Evolutionary conservation across 83 land plant species (phyloP).

Genomic region (Isoetes engelmannii): DNA sequence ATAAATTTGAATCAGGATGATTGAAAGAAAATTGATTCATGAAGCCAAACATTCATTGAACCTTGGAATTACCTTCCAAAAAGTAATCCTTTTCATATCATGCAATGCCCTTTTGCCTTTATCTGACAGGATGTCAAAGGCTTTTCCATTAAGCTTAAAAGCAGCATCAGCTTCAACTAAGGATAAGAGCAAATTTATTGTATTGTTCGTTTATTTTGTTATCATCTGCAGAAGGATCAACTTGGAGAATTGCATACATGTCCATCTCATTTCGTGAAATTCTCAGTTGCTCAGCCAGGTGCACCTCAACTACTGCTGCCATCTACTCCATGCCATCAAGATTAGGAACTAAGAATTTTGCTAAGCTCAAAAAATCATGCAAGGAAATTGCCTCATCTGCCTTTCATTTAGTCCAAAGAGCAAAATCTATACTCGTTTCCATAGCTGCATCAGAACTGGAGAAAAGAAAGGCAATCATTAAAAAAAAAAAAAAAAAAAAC

Average conservation of each 20-base stretch:
- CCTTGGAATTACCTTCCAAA: too few relatives aligned
- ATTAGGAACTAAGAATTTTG: constrained; percentile 42
- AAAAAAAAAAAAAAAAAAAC: too few relatives aligned
- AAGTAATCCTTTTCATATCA: constrained; percentile 21
- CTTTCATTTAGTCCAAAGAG: constrained; percentile 40
- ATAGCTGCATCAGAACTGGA: constrained; percentile 6
- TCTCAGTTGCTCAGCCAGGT: constrained; percentile 42
- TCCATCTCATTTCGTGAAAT: constrained; percentile 45
- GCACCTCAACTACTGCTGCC: constrained; percentile 51
- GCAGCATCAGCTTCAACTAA: constrained; percentile 75
- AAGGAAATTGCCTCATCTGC: constrained; percentile 45
- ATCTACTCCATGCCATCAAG: constrained; percentile 59
- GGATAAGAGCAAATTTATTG: constrained; percentile 59
- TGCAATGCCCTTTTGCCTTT: constrained; percentile 30
- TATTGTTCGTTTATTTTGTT: constrained; percentile 58
- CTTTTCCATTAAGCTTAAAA: constrained; percentile 59
- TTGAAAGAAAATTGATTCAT: too few relatives aligned
- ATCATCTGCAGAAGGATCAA: constrained; percentile 47
- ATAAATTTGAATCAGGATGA: too few relatives aligned
- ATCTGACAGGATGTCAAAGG: constrained; percentile 61
- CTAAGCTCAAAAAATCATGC: constrained; percentile 47
- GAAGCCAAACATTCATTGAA: too few relatives aligned
- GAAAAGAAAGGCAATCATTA: too few relatives aligned
- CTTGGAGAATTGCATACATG: constrained; percentile 50
- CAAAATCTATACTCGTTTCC: constrained; percentile 54